phyloP scores from a whole-genome alignment of 177 flowering plant genomes.

The Vitis hybrid region DNA sequence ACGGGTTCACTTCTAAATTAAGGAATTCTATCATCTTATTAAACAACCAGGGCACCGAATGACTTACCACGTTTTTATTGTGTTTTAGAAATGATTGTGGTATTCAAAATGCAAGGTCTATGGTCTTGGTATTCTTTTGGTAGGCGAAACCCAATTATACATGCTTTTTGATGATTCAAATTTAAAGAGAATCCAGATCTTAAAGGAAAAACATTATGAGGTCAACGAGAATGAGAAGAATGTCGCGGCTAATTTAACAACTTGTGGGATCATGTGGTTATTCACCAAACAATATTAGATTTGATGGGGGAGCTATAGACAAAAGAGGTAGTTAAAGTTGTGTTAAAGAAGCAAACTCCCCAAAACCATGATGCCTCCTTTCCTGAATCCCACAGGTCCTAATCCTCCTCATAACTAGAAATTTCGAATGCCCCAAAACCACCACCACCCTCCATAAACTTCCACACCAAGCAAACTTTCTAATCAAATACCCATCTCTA shows the following conservation, averaged over 20 bases:
- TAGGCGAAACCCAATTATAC: too few species aligned
- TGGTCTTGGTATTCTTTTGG: too few species aligned
- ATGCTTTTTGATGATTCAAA: too few species aligned
- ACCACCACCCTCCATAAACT: constrained; percentile 15
- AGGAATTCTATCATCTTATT: too few species aligned
- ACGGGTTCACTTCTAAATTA: too few species aligned
- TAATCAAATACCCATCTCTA: constrained; percentile 15
- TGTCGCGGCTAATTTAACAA: constrained; percentile 16
- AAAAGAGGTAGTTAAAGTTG: constrained; percentile 27
- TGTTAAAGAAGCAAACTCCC: constrained; percentile 25
- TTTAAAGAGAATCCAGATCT: not conserved
- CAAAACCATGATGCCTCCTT: not conserved
- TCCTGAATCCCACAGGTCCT: not conserved
- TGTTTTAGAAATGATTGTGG: too few species aligned
- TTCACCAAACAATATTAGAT: constrained; percentile 22
- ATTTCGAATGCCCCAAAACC: constrained; percentile 8
- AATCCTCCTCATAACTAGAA: constrained; percentile 11
- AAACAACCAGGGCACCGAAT: too few species aligned
- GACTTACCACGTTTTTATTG: too few species aligned
- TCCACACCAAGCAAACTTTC: constrained; percentile 22
- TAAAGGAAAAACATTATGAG: too few species aligned
- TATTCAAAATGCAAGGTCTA: too few species aligned
- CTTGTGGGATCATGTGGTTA: constrained; percentile 4
- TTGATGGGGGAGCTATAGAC: constrained; percentile 2
- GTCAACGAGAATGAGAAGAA: not conserved